These are phyloP conservation scores for Phytophthora pini DNA, from an alignment of 352 stramenopile species.

Conservation along the genomic window DNA sequence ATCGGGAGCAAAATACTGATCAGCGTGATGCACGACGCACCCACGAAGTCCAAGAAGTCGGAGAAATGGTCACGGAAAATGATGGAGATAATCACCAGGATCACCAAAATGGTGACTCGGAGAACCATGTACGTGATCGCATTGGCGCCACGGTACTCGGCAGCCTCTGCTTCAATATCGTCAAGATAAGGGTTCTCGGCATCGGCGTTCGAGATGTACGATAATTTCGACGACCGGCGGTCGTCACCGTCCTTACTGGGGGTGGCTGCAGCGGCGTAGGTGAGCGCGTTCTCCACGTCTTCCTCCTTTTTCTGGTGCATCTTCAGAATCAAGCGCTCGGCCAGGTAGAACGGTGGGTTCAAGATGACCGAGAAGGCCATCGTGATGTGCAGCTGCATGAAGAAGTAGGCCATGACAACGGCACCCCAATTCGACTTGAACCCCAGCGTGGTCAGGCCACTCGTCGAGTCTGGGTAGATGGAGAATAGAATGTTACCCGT, in stretches of 20 bases:
- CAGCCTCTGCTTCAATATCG: constrained; percentile 31
- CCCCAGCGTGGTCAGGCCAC: constrained; percentile 40
- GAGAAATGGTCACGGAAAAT: constrained; percentile 47
- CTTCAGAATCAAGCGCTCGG: constrained; percentile 39
- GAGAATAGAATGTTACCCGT: constrained; percentile 59
- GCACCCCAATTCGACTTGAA: constrained; percentile 40
- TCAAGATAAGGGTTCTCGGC: constrained; percentile 33
- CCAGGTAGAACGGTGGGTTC: constrained; percentile 44
- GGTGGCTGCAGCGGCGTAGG: constrained; percentile 23
- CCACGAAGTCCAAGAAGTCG: constrained; percentile 46
- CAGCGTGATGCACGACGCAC: constrained; percentile 46
- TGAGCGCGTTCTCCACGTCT: constrained; percentile 30
- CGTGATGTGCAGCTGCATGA: constrained; percentile 13
- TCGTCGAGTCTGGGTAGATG: constrained; percentile 43
- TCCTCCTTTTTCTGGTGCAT: constrained; percentile 48
- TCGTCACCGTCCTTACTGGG: constrained; percentile 27
- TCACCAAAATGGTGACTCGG: constrained; percentile 44
- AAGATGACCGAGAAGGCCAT: constrained; percentile 50
- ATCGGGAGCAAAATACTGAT: constrained; percentile 50
- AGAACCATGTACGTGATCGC: constrained; percentile 47
- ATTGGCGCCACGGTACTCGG: constrained; percentile 42
- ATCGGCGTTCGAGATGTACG: constrained; percentile 47
- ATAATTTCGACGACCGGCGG: constrained; percentile 41
- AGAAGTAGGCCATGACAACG: constrained; percentile 31
- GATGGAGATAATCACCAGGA: constrained; percentile 45